Base-by-base conservation (phyloP, 1,139 yeast species). In the Candida mesenterica region DNA sequence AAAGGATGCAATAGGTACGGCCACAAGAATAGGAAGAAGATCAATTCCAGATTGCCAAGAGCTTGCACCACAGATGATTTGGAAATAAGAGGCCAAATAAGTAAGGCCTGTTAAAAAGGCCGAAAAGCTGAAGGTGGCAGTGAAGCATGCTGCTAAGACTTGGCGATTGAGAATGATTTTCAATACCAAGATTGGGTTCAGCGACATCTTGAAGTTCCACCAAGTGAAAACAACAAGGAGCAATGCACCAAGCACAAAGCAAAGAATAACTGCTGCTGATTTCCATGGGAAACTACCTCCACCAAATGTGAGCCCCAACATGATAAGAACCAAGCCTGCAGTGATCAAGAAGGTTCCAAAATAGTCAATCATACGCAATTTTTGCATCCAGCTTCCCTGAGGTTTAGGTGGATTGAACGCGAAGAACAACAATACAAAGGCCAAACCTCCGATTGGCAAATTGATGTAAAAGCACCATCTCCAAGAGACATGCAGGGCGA, bases 401-500 rank as follows among this genome's bases (percentile, higher is more conserved):
- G 77, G 67, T 28, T 46, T 61, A 12, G 82, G 82, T 12, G 88
- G 85, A 29, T 72, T 65, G 57, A 78, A 80, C n/a, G 73, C 12
- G 16, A 50, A 37, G 3, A 42, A 12, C 7, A 54, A 39, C 24
- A 47, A 32, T 2, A 38, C 31, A 28, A 44, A 41, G 1, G 61
- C 57, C 10, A 48, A 23, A 4, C 48, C 57, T 0, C 61, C 61
- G 22, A 53, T 31, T 5, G 61, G 61, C 28, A 55, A 41, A 28
- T 55, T 55, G 41, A 55, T 48, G 39, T 53, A 55, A 44, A 54
- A 55, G 30, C 59, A 54, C 58, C 59, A 53, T 32, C 59, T 42
- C 61, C 61, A 55, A 5, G 49, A 34, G 1, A 48, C 59, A 33
- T 74, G 65, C 7, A 48, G 30, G 7, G 59, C 42, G 26, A 55